Conservation (phyloP, 495 filamentous ascomycete species). For the Niebla homalea region DNA sequence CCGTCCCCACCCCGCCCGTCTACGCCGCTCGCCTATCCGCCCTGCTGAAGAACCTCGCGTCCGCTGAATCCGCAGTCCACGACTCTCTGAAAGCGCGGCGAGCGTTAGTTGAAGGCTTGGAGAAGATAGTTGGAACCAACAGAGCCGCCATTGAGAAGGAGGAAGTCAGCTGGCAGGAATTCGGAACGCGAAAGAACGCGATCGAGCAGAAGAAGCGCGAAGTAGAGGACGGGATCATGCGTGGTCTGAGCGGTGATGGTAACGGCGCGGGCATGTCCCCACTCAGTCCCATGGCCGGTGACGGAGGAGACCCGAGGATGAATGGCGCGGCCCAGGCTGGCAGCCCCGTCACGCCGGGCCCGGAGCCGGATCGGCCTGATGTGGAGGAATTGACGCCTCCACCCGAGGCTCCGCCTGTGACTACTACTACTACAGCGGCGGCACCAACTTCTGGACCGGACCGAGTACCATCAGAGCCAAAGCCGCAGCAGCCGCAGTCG, state of each 20-base stretch:
- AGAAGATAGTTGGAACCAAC: conserved; percentile 67
- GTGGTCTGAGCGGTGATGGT: conserved; percentile 36
- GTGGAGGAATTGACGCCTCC: conserved; percentile 73
- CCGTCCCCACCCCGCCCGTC: conserved; percentile 65
- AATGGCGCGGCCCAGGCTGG: conserved; percentile 23
- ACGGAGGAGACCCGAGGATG: conserved; percentile 21
- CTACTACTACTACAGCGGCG: conserved; percentile 21
- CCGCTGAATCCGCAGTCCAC: conserved; percentile 80
- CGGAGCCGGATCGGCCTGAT: conserved; percentile 53
- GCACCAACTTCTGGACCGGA: conserved; percentile 6
- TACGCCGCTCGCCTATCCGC: conserved; percentile 82
- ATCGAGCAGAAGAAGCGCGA: conserved; percentile 69
- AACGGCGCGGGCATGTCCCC: not conserved
- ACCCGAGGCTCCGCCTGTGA: conserved; percentile 33
- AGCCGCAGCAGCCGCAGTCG: not conserved
- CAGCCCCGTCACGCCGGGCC: conserved; percentile 18
- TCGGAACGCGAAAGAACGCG: conserved; percentile 45
- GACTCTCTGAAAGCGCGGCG: conserved; percentile 80
- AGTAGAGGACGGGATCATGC: conserved; percentile 81
- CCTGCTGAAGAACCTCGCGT: conserved; percentile 74
- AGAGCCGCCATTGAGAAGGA: conserved; percentile 56
- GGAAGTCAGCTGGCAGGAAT: conserved; percentile 42
- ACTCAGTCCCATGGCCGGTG: not conserved
- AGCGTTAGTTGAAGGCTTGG: conserved; percentile 61
- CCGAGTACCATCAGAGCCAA: not conserved